Evolutionary conservation across 768 basidiomycete species (phyloP).

Genomic region (Leccinum imitatum): DNA sequence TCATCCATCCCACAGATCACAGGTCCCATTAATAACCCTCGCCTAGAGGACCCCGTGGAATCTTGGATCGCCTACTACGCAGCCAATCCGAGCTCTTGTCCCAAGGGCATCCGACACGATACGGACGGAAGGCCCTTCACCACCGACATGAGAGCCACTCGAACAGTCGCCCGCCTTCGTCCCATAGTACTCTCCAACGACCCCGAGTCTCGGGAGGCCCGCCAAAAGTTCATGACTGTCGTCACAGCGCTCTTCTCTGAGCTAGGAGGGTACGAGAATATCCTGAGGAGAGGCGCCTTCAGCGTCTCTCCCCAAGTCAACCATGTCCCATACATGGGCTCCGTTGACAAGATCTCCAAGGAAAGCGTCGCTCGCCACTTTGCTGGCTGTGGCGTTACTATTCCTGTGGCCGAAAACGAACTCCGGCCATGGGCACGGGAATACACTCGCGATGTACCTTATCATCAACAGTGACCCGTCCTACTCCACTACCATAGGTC

Average conservation of each 20-base stretch:
- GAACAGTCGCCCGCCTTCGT: conserved; percentile 48
- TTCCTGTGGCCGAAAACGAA: conserved; percentile 35
- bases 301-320: conserved; percentile 34
- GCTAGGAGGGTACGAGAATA: conserved; percentile 40
- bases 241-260: conserved; percentile 42
- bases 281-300: conserved; percentile 36
- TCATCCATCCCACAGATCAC: conserved; percentile 20
- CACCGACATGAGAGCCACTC: conserved; percentile 46
- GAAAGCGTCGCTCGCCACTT: conserved; percentile 42
- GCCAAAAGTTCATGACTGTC: conserved; percentile 40
- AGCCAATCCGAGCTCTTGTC: conserved; percentile 45
- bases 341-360: conserved; percentile 29
- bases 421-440: conserved; percentile 41
- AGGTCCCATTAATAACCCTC: conserved; percentile 40
- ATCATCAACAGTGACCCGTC: conserved; percentile 18
- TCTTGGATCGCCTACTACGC: conserved; percentile 47
- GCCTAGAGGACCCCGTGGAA: conserved; percentile 46
- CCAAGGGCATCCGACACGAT: conserved; percentile 46
- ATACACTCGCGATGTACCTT: conserved; percentile 30
- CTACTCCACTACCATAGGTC: conserved; percentile 12
- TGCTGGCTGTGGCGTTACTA: conserved; percentile 41
- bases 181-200: conserved; percentile 36
- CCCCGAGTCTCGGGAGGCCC: conserved; percentile 34
- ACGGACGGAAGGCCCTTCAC: conserved; percentile 37
- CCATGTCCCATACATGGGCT: conserved; percentile 34